Percentiles rank a stretch among this genome's conserved stretches.
phyloP scores from a whole-genome alignment of 2,329 filamentous ascomycete genomes.

The Pleoardoris graminearum region DNA sequence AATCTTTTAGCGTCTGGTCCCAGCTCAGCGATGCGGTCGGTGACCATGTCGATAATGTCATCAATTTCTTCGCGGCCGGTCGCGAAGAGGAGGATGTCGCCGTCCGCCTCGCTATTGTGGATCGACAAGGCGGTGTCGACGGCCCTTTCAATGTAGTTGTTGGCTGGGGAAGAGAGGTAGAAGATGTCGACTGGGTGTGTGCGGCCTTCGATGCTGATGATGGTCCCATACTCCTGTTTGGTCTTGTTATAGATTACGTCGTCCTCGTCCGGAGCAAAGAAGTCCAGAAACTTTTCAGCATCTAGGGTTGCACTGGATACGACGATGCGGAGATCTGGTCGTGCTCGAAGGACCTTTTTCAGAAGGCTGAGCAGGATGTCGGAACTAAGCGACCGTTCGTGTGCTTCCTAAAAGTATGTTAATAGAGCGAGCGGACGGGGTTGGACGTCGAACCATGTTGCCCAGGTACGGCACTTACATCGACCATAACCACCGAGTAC shows the following conservation, averaged over 20 bases:
- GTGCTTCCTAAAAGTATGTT: slow-evolving; percentile 64
- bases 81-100: slow-evolving; percentile 88
- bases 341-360: slow-evolving; percentile 82
- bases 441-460: neutral
- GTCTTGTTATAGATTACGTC: slow-evolving; percentile 43
- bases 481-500: slow-evolving; percentile 96
- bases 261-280: slow-evolving; percentile 64
- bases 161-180: slow-evolving; percentile 74
- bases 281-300: slow-evolving; percentile 80
- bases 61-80: slow-evolving; percentile 95
- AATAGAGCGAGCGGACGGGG: neutral
- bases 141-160: slow-evolving; percentile 84
- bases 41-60: slow-evolving; percentile 73
- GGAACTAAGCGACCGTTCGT: slow-evolving; percentile 89
- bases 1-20: slow-evolving; percentile 63
- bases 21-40: slow-evolving; percentile 69
- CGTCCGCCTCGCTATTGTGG: slow-evolving; percentile 75
- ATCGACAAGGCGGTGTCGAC: slow-evolving; percentile 86
- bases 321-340: slow-evolving; percentile 82
- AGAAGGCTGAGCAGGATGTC: slow-evolving; percentile 87
- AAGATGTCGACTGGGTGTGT: slow-evolving; percentile 87
- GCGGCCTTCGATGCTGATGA: slow-evolving; percentile 84
- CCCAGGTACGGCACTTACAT: slow-evolving; percentile 51
- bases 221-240: slow-evolving; percentile 57
- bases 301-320: slow-evolving; percentile 93